Conservation (phyloP, 257 asterid genomes). For the Lavandula angustifolia region DNA sequence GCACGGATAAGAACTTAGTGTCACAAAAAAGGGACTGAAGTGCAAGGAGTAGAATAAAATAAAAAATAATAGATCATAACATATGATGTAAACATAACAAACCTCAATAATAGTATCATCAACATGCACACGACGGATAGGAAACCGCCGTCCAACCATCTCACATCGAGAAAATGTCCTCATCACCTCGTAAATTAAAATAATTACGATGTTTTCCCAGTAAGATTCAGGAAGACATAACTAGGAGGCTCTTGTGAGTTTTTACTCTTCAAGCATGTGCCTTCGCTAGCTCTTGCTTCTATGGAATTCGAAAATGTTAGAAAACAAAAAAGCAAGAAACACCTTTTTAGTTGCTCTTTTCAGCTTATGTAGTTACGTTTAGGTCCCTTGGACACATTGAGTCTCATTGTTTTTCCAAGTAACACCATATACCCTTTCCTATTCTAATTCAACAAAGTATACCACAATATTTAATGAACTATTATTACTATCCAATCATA, state of each 20-base stretch:
- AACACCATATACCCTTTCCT: not conserved
- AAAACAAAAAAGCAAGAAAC: not conserved
- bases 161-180: conserved; percentile 67
- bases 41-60: not conserved
- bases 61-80: conserved; percentile 12
- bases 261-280: not conserved
- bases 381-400: not conserved
- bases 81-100: conserved; percentile 30
- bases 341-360: not conserved
- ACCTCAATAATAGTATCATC: conserved; percentile 80
- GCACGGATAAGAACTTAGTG: conserved; percentile 5
- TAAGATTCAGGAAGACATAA: not conserved
- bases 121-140: conserved; percentile 84
- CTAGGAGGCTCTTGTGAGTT: not conserved
- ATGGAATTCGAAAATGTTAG: not conserved
- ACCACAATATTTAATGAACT: not conserved
- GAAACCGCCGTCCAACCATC: conserved; percentile 80
- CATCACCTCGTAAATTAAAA: conserved; percentile 61
- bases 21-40: conserved; percentile 12
- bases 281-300: not conserved
- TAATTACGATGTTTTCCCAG: conserved; percentile 1
- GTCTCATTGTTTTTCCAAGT: no score
- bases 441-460: no score
- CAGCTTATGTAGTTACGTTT: not conserved
- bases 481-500: not conserved